phyloP scores from a whole-genome alignment of 225 moss, liverwort and hornwort species.

The Marchantia polymorpha region DNA sequence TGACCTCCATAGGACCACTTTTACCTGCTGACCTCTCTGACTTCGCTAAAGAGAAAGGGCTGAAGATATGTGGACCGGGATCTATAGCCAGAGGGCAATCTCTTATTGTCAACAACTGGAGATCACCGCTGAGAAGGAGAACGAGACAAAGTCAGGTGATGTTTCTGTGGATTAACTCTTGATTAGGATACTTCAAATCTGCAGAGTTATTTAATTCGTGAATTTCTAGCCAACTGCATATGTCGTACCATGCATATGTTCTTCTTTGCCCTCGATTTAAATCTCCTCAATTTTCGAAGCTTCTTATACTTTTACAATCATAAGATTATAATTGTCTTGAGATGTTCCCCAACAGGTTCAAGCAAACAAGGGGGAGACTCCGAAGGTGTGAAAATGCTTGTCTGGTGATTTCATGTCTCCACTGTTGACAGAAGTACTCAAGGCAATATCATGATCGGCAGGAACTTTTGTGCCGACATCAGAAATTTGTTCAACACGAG shows the following conservation, averaged over 20 bases:
- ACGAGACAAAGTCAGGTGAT: conserved; percentile 3
- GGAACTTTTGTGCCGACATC: too few species aligned
- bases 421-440: too few species aligned
- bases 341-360: neutral
- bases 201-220: neutral
- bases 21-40: conserved; percentile 53
- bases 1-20: conserved; percentile 51
- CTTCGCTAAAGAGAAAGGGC: conserved; percentile 51
- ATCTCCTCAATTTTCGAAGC: neutral
- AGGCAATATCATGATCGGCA: too few species aligned
- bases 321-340: neutral
- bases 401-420: too few species aligned
- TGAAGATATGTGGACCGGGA: conserved; percentile 27
- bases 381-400: neutral
- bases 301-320: neutral
- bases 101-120: conserved; percentile 4
- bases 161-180: neutral
- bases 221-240: neutral
- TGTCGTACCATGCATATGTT: too few species aligned
- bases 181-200: neutral
- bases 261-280: too few species aligned
- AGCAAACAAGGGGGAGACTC: neutral
- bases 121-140: conserved; percentile 14
- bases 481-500: too few species aligned
- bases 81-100: conserved; percentile 10